A percentile compares a stretch with the other conserved stretches of the same genome.
Conservation (phyloP, 768 basidiomycete species). For the Pluteus cervinus region DNA sequence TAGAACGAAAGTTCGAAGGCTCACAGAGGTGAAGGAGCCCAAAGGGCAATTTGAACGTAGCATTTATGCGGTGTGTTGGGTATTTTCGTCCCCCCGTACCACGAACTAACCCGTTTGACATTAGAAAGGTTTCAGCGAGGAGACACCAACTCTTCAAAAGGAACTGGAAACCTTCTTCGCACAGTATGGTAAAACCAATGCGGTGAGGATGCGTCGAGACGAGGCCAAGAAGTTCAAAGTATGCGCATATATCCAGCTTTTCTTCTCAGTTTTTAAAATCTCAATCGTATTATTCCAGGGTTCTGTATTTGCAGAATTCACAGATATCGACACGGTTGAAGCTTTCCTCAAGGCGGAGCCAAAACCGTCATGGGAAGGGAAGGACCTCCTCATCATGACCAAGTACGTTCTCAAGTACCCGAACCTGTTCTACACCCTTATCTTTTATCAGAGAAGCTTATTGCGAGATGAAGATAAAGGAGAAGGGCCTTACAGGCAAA, state of each 20-base stretch:
- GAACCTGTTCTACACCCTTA: background rate
- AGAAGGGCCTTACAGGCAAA: constrained; percentile 82
- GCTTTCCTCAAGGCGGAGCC: constrained; percentile 77
- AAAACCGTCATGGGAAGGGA: constrained; percentile 74
- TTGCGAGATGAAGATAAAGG: constrained; percentile 94
- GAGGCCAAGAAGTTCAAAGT: constrained; percentile 88
- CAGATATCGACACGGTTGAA: constrained; percentile 59
- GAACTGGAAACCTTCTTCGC: constrained; percentile 77
- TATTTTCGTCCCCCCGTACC: background rate
- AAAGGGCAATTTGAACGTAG: constrained; percentile 78
- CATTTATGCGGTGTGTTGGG: constrained; percentile 67
- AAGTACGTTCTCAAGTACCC: constrained; percentile 50
- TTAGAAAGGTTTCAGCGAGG: constrained; percentile 85
- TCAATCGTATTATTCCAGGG: constrained; percentile 38
- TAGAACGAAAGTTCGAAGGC: constrained; percentile 68
- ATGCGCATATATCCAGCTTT: constrained; percentile 1
- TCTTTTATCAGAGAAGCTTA: constrained; percentile 60
- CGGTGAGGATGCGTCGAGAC: constrained; percentile 85
- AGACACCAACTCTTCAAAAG: constrained; percentile 56
- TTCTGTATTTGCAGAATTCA: constrained; percentile 91
- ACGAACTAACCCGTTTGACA: constrained; percentile 1
- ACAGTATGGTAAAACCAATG: constrained; percentile 70
- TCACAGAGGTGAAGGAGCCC: constrained; percentile 69
- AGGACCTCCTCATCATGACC: constrained; percentile 77
- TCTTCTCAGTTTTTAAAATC: background rate